Evolutionary conservation across 345 rosid genomes (phyloP).

Genomic region (Leavenworthia alabamica): DNA sequence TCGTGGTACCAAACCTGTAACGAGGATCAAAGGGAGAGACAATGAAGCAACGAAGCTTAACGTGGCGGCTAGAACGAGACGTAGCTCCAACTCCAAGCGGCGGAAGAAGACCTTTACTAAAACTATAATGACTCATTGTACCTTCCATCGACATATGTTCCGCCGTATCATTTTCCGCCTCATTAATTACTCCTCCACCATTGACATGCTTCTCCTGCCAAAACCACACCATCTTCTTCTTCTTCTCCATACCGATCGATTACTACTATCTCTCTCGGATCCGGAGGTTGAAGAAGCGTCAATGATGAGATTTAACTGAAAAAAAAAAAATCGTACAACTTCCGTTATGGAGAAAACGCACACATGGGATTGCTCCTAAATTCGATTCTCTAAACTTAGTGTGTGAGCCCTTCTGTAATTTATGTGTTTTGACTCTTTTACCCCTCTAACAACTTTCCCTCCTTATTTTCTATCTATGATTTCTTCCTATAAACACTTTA

Average conservation of each 20-base stretch:
- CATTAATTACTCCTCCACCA: background rate
- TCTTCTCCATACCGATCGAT: slow-evolving; percentile 7
- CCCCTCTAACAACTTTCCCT: background rate
- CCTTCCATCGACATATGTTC: slow-evolving; percentile 33
- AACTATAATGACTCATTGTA: slow-evolving; percentile 52
- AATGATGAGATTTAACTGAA: background rate
- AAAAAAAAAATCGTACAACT: slow-evolving; percentile 7
- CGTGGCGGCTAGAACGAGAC: slow-evolving; percentile 23
- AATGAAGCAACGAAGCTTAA: slow-evolving; percentile 45
- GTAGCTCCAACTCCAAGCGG: slow-evolving; percentile 70
- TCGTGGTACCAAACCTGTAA: slow-evolving; percentile 48
- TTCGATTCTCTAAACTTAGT: slow-evolving; percentile 1
- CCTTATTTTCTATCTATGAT: background rate
- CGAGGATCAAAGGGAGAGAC: slow-evolving; percentile 64
- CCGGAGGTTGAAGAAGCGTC: background rate
- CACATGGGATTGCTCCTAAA: background rate
- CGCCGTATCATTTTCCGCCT: background rate
- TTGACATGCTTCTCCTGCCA: slow-evolving; percentile 16
- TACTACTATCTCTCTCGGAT: background rate
- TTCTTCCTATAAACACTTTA: background rate
- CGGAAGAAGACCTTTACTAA: slow-evolving; percentile 58
- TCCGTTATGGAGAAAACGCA: slow-evolving; percentile 1
- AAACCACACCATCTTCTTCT: slow-evolving; percentile 24
- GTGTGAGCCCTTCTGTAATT: background rate
- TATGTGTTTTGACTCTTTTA: background rate